Percentiles rank a stretch among this genome's conserved stretches.
Evolutionary conservation across 2,329 filamentous ascomycete genomes (phyloP).

Genomic region (Alternaria incomplexa): DNA sequence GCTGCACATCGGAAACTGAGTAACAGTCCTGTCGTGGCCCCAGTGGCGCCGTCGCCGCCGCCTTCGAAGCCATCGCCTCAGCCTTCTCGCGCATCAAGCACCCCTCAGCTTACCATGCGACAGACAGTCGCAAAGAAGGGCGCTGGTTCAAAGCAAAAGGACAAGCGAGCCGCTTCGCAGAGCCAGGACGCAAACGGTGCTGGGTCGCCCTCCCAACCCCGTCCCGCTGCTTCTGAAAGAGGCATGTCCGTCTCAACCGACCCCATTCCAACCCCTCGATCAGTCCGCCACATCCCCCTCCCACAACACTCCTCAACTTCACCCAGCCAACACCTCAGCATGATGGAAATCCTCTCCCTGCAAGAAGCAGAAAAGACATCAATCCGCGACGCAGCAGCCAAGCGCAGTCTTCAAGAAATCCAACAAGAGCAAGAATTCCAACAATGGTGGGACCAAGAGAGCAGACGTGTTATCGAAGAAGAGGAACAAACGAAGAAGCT

Average conservation of each 20-base stretch:
- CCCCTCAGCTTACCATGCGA: constrained; percentile 64
- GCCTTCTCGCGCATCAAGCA: constrained; percentile 36
- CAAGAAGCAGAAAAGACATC: constrained; percentile 84
- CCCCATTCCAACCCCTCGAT: constrained; percentile 50
- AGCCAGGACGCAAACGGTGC: constrained; percentile 14
- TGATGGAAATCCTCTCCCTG: constrained; percentile 87
- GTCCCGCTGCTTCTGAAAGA: constrained; percentile 30
- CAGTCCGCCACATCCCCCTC: constrained; percentile 56
- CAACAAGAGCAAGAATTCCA: constrained; percentile 97
- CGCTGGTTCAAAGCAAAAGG: constrained; percentile 32
- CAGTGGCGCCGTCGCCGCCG: constrained; percentile 12
- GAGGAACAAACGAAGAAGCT: constrained; percentile 52
- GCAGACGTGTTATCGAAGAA: constrained; percentile 70
- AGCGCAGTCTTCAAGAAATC: constrained; percentile 90
- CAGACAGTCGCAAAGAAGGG: constrained; percentile 60
- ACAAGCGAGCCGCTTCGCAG: constrained; percentile 23
- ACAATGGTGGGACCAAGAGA: constrained; percentile 94
- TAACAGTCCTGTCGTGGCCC: constrained; percentile 18
- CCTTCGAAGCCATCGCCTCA: constrained; percentile 23
- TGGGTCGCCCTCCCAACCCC: constrained; percentile 34
- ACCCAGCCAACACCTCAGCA: constrained; percentile 70
- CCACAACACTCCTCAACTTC: constrained; percentile 68
- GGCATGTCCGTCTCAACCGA: constrained; percentile 46
- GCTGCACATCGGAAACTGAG: constrained; percentile 40
- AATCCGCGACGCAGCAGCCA: constrained; percentile 82